Evolutionary conservation across 1,139 yeast genomes (phyloP).

Genomic region (Blastobotrys persicus): DNA sequence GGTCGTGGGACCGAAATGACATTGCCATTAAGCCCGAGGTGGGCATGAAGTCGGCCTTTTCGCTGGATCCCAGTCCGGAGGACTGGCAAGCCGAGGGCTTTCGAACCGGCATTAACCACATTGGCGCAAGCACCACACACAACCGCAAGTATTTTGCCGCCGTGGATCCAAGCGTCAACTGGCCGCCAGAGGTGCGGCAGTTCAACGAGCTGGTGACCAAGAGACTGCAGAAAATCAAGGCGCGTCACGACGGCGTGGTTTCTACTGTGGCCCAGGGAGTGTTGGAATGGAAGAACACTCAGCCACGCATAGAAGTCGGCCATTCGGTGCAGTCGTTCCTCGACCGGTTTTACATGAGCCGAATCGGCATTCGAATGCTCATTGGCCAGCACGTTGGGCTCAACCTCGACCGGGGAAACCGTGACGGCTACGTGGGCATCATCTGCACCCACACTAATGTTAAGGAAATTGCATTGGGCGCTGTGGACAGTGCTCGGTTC

Average conservation of each 20-base stretch:
- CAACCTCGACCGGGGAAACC: conserved; percentile 58
- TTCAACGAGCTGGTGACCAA: conserved; percentile 69
- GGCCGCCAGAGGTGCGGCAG: conserved; percentile 75
- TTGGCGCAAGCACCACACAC: neutral
- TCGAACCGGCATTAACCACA: conserved; percentile 10
- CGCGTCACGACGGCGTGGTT: conserved; percentile 89
- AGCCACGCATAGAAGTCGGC: conserved; percentile 34
- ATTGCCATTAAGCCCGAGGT: conserved; percentile 33
- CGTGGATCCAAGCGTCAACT: conserved; percentile 50
- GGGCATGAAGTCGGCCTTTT: conserved; percentile 19
- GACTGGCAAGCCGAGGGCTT: conserved; percentile 31
- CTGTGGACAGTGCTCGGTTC: conserved; percentile 81
- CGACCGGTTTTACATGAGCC: conserved; percentile 80
- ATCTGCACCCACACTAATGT: conserved; percentile 80
- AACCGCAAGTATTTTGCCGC: conserved; percentile 57
- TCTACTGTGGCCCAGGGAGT: conserved; percentile 93
- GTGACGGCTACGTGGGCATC: conserved; percentile 73
- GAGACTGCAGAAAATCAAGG: conserved; percentile 66
- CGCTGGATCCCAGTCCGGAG: conserved; percentile 26
- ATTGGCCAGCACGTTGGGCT: conserved; percentile 87
- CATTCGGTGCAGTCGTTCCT: conserved; percentile 71
- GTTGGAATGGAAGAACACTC: conserved; percentile 69
- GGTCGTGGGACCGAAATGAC: conserved; percentile 23
- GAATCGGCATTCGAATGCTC: conserved; percentile 86
- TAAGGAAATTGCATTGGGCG: conserved; percentile 76